These are phyloP conservation scores for Erodium maritimum DNA, from an alignment of 345 rosid species.

Conservation along the genomic window DNA sequence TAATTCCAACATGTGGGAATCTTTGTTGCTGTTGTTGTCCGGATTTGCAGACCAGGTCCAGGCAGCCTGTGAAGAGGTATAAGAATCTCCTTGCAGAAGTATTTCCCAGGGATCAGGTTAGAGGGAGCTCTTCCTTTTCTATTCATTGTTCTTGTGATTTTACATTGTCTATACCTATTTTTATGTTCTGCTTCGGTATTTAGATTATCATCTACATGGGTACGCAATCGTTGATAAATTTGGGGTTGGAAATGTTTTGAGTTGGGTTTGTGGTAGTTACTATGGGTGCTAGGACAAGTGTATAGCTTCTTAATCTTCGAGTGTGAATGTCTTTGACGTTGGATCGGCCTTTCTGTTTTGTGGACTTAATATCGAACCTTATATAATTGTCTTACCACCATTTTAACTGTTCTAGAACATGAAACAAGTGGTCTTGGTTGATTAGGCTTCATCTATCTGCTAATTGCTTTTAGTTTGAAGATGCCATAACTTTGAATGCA, in stretches of 20 bases:
- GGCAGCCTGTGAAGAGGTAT: constrained; percentile 96
- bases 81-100: constrained; percentile 87
- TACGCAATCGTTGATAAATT: too few relatives aligned
- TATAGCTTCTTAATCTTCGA: too few relatives aligned
- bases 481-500: not conserved
- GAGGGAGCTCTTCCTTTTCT: constrained; percentile 1
- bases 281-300: too few relatives aligned
- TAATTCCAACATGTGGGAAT: constrained; percentile 83
- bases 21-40: constrained; percentile 80
- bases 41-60: constrained; percentile 73
- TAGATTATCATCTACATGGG: too few relatives aligned
- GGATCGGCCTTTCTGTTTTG: not conserved
- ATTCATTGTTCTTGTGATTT: not conserved
- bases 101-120: constrained; percentile 79
- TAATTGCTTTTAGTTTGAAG: not conserved
- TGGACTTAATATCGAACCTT: not conserved
- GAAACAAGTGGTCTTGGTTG: not conserved
- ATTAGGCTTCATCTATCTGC: not conserved
- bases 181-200: not conserved
- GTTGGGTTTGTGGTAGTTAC: too few relatives aligned
- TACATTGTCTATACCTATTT: too few relatives aligned
- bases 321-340: not conserved
- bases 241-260: not conserved
- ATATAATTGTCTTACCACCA: not conserved
- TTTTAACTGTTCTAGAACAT: not conserved